Conservation (phyloP, 345 rosid species). For the Citrus mangshanensis region DNA sequence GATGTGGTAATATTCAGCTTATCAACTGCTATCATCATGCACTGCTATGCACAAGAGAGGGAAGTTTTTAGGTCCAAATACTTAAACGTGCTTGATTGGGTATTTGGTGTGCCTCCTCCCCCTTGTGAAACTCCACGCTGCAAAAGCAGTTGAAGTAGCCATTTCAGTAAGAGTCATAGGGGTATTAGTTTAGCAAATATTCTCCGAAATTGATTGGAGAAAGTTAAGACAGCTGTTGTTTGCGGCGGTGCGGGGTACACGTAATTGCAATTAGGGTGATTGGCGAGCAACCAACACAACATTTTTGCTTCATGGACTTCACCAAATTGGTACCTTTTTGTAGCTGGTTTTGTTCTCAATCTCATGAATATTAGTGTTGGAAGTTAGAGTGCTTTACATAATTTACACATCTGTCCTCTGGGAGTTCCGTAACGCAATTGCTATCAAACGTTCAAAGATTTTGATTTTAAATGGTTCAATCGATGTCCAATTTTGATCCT, state of each 20-base stretch:
- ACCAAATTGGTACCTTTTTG: neutral
- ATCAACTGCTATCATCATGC: conserved; percentile 89
- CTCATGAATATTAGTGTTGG: neutral
- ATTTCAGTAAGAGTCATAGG: neutral
- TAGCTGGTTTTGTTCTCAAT: neutral
- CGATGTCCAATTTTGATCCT: too few relatives aligned
- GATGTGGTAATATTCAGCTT: conserved; percentile 85
- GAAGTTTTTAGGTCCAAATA: conserved; percentile 94
- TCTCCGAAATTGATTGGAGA: neutral
- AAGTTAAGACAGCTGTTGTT: neutral
- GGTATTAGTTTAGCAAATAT: neutral
- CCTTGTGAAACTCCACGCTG: conserved; percentile 50
- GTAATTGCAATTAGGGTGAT: neutral
- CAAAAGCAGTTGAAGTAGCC: conserved; percentile 21
- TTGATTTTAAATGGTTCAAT: neutral
- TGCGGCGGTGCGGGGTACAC: neutral
- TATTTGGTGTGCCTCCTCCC: conserved; percentile 80
- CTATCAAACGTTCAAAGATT: neutral
- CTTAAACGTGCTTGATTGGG: conserved; percentile 93
- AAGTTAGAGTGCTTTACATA: neutral
- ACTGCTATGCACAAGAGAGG: conserved; percentile 88
- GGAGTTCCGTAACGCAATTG: neutral
- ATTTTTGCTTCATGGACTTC: neutral
- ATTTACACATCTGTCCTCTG: neutral
- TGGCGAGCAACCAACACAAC: neutral